Evolutionary conservation across 345 rosid genomes (phyloP), one percentile per base, ranked within the genome.

Genomic region (Populus nigra): DNA sequence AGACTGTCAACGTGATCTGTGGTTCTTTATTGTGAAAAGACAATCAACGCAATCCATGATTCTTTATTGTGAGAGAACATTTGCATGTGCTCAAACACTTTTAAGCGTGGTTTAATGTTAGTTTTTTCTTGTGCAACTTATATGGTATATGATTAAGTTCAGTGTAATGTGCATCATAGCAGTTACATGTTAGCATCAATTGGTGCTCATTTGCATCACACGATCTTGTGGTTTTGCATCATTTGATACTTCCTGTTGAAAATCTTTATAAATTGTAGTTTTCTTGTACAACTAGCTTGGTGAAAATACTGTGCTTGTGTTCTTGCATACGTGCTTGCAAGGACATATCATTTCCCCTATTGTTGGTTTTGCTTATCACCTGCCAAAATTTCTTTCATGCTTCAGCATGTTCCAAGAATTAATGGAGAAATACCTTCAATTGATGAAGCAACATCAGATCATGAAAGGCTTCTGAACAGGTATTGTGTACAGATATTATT

Each of bases 371-470:
- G 59, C 50, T 8, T 73, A 20, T 62, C 12, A 1, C 57, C 27
- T 77, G 70, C 74, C 74, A 53, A 69, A 62, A 59, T 75, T 71
- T 73, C 29, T 27, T 38, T 65, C 61, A 10, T 73, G 75, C 16
- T 71, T 33, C 79, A 96, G 99, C 96, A 96, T 82, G 86, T 96
- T 80, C 99, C 99, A 0, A 88, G 92, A 86, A 91, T 88, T 68
- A 96, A 96, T 76, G 97, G 99, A 49, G 96, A 96, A 78, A 96
- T 92, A 85, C 99, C 99, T 66, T 93, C 99, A 7, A 77, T 83
- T 71, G 96, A 93, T 83, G 99, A 93, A 86, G 99, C 91, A 68
- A 86, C 93, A 78, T 88, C 99, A 70, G 99, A 96, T 88, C 97
- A 96, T 82, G 97, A 93, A 81, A 87, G 99, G 83, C 87, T 96